These are phyloP conservation scores for Carex kokanica DNA, from an alignment of 176 grass and related monocot genomes.

Conservation along the genomic window DNA sequence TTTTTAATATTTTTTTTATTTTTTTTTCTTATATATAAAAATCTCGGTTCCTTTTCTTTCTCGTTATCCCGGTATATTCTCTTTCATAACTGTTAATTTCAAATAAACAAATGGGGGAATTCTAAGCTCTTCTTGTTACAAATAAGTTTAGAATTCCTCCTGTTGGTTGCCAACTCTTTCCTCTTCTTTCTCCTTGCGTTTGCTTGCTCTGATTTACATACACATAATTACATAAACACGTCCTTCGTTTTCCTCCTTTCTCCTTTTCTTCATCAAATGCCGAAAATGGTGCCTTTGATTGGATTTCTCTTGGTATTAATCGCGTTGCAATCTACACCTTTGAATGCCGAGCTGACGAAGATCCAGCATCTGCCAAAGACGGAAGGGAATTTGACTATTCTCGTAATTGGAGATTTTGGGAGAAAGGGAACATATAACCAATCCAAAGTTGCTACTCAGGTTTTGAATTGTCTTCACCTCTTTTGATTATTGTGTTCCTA, in stretches of 20 bases:
- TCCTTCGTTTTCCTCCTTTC: too few species aligned
- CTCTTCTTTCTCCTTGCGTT: neutral
- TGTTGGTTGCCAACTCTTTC: neutral
- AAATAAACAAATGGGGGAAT: neutral
- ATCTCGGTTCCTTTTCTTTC: too few species aligned
- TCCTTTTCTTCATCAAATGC: neutral
- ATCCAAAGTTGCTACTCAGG: slow-evolving; percentile 63
- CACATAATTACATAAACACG: neutral
- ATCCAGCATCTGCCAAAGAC: slow-evolving; percentile 50
- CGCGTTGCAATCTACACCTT: slow-evolving; percentile 25
- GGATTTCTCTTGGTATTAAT: slow-evolving; percentile 27
- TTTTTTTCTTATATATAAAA: too few species aligned
- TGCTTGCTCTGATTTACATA: neutral
- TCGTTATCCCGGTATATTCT: neutral
- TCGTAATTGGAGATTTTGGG: slow-evolving; percentile 87
- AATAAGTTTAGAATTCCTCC: neutral
- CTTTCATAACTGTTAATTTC: neutral
- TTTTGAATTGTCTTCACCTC: neutral
- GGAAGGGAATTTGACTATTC: slow-evolving; percentile 50
- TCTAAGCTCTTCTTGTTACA: neutral
- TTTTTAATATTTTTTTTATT: too few species aligned
- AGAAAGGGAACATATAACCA: slow-evolving; percentile 74
- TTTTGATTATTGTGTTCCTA: neutral
- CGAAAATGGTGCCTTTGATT: slow-evolving; percentile 22
- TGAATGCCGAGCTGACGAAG: slow-evolving; percentile 32